Percentiles rank a stretch among this genome's conserved stretches.
These are phyloP conservation scores for Trametes sp. DNA, from an alignment of 1,284 basidiomycete genomes.

Conservation along the genomic window DNA sequence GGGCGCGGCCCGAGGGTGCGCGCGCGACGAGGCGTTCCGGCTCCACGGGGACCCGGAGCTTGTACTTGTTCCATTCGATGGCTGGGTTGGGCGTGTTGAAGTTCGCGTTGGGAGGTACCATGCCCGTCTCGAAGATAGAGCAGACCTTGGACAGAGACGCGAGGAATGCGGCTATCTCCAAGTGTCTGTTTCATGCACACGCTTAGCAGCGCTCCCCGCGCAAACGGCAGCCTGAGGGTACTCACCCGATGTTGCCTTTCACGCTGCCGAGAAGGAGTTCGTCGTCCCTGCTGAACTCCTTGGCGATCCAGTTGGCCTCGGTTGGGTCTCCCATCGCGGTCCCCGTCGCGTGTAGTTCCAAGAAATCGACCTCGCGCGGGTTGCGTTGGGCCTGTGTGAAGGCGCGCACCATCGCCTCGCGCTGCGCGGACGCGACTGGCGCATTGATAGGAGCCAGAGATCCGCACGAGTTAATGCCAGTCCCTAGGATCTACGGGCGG, in stretches of 20 bases:
- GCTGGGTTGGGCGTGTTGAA: constrained; percentile 45
- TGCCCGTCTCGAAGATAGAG: constrained; percentile 44
- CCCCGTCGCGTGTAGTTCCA: constrained; percentile 58
- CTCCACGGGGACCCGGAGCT: constrained; percentile 37
- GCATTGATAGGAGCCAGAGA: constrained; percentile 45
- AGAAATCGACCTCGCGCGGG: constrained; percentile 51
- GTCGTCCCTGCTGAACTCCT: constrained; percentile 41
- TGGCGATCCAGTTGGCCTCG: constrained; percentile 56
- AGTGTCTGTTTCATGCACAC: constrained; percentile 48
- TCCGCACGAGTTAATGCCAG: constrained; percentile 48
- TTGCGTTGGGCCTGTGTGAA: constrained; percentile 38
- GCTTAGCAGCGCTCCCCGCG: no score
- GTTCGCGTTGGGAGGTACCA: constrained; percentile 52
- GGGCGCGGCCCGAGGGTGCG: constrained; percentile 27
- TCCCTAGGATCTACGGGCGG: constrained; percentile 53
- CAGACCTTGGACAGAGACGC: constrained; percentile 52
- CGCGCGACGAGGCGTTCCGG: constrained; percentile 32
- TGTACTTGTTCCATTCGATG: constrained; percentile 48
- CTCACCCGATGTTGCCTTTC: constrained; percentile 57
- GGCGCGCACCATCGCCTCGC: constrained; percentile 43
- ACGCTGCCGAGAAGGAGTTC: constrained; percentile 51
- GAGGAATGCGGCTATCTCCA: constrained; percentile 51
- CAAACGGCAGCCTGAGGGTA: no score
- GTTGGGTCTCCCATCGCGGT: constrained; percentile 56
- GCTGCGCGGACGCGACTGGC: constrained; percentile 48